These are phyloP conservation scores for Allium fistulosum DNA, from an alignment of 106 monocot genomes.

Conservation along the genomic window DNA sequence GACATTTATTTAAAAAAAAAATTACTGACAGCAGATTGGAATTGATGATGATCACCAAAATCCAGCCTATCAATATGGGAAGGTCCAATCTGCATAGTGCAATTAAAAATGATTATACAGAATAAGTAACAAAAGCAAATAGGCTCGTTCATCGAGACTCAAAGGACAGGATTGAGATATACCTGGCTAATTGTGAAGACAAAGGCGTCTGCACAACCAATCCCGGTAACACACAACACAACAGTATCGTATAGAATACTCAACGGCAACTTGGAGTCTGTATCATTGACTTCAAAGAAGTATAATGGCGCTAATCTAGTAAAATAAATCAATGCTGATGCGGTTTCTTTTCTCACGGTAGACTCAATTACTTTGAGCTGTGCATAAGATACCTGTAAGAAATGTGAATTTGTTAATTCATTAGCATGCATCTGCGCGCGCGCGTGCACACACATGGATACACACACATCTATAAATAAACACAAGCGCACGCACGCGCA, in stretches of 20 bases:
- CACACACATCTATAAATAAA: too few species aligned
- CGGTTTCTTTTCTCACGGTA: slow-evolving; percentile 17
- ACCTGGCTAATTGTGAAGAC: slow-evolving; percentile 40
- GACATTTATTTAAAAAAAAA: background rate
- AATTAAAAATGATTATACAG: background rate
- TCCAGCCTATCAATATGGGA: slow-evolving; percentile 49
- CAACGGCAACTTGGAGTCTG: slow-evolving; percentile 33
- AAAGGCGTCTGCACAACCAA: slow-evolving; percentile 81
- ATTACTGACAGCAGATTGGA: slow-evolving; percentile 35
- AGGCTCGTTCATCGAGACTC: background rate
- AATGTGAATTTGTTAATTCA: too few species aligned
- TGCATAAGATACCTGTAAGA: slow-evolving; percentile 43
- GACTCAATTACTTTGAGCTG: slow-evolving; percentile 34
- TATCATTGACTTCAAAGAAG: slow-evolving; percentile 52
- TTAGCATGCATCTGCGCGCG: too few species aligned
- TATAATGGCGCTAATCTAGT: slow-evolving; percentile 56
- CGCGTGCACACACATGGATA: too few species aligned
- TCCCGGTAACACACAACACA: slow-evolving; percentile 75
- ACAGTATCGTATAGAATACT: slow-evolving; percentile 26
- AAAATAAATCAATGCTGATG: slow-evolving; percentile 35
- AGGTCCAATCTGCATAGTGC: slow-evolving; percentile 51
- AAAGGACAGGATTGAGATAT: background rate
- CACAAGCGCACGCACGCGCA: background rate
- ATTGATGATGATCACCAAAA: slow-evolving; percentile 67
- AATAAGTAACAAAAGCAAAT: background rate